phyloP scores from a whole-genome alignment of 176 grass and related monocot genomes.

The Elymus sibiricus region DNA sequence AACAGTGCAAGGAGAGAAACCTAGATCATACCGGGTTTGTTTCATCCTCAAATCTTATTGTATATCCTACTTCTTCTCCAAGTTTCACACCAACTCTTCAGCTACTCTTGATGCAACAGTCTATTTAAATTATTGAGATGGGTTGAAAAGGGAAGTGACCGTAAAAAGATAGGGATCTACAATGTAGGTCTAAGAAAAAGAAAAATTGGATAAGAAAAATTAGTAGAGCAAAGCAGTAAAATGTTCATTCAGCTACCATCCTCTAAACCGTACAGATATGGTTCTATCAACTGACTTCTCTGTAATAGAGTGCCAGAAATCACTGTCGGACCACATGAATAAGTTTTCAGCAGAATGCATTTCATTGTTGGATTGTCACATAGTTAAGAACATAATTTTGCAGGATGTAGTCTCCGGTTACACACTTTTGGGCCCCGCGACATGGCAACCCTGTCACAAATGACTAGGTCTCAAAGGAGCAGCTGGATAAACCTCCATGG shows the following conservation, averaged over 20 bases:
- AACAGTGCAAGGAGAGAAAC: conserved; percentile 7
- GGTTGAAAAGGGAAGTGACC: conserved; percentile 18
- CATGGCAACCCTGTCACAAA: not conserved
- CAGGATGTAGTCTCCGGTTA: not conserved
- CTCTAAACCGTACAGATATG: not conserved
- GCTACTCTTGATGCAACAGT: conserved; percentile 85
- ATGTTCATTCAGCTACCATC: not conserved
- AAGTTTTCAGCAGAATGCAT: not conserved
- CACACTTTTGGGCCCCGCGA: not conserved
- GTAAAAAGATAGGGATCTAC: conserved; percentile 4
- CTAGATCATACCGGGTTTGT: conserved; percentile 72
- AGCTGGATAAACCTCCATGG: not conserved
- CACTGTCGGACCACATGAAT: not conserved
- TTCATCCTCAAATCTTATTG: conserved; percentile 94
- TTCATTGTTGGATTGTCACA: not conserved
- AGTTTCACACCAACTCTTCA: conserved; percentile 82
- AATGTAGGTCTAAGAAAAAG: not conserved
- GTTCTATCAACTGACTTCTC: not conserved
- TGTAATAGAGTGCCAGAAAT: conserved; percentile 10
- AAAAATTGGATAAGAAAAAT: not conserved
- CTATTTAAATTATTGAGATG: conserved; percentile 56
- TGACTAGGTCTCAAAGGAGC: not conserved
- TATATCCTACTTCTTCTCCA: conserved; percentile 98
- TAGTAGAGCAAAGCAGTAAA: not conserved
- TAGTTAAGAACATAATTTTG: not conserved